Evolutionary conservation across 371 early-diverging fungal genomes (phyloP).

Genomic region (Funneliformis caledonium): DNA sequence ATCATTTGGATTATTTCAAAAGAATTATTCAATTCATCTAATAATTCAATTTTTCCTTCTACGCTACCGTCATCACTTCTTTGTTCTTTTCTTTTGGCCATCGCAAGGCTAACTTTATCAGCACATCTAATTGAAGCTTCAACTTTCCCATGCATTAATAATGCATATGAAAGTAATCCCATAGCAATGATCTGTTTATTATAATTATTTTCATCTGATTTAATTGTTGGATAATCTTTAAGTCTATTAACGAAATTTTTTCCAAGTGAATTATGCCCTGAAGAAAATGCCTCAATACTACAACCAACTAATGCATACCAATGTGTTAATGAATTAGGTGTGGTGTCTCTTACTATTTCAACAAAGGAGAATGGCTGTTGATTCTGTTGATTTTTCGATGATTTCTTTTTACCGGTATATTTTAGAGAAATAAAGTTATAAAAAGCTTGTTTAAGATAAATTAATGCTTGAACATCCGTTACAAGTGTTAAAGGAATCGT

Average conservation of each 20-base stretch:
- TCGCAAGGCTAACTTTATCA: slow-evolving; percentile 7
- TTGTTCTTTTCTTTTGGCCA: slow-evolving; percentile 10
- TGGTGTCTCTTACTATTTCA: slow-evolving; percentile 18
- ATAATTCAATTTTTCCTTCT: neutral
- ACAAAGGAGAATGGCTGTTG: slow-evolving; percentile 13
- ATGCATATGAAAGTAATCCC: slow-evolving; percentile 29
- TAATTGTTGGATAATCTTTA: slow-evolving; percentile 5
- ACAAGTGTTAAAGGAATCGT: slow-evolving; percentile 29
- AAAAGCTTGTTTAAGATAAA: slow-evolving; percentile 33
- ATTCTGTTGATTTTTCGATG: neutral
- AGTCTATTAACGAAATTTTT: slow-evolving; percentile 23
- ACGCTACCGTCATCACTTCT: neutral
- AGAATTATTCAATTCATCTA: neutral
- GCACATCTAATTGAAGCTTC: slow-evolving; percentile 36
- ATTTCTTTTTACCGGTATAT: slow-evolving; percentile 18
- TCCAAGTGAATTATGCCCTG: neutral
- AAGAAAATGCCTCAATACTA: slow-evolving; percentile 11
- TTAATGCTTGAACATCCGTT: slow-evolving; percentile 19
- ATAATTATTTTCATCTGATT: neutral
- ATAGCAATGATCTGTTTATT: slow-evolving; percentile 34
- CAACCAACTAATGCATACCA: slow-evolving; percentile 40
- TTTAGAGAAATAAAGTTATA: slow-evolving; percentile 21
- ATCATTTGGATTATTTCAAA: neutral
- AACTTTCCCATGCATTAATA: slow-evolving; percentile 37
- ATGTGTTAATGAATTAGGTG: slow-evolving; percentile 25